Percentiles rank a stretch among this genome's conserved stretches.
phyloP scores from a whole-genome alignment of 225 moss, liverwort and hornwort genomes.

The Pseudisothecium myosuroides region DNA sequence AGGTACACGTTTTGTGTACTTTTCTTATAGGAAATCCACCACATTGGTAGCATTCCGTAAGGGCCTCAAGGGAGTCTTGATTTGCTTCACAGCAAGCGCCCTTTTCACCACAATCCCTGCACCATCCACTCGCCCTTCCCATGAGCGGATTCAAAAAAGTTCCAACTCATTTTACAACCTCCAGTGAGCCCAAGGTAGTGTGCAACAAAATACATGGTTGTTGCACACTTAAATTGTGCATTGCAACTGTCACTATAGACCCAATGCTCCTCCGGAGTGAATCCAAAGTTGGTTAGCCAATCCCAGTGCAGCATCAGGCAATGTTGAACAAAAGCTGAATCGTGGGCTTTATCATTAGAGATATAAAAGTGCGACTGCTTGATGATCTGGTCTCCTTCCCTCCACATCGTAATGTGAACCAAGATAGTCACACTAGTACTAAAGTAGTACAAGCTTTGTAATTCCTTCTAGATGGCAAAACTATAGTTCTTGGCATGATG shows the following conservation, averaged over 20 bases:
- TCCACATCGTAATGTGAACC: background rate
- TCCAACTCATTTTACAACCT: background rate
- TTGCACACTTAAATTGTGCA: background rate
- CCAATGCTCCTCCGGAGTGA: background rate
- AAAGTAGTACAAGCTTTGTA: too few species aligned
- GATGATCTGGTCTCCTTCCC: background rate
- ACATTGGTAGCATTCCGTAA: background rate
- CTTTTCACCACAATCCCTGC: background rate
- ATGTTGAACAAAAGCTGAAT: background rate
- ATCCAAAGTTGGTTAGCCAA: background rate
- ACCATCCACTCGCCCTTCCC: background rate
- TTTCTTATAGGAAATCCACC: background rate
- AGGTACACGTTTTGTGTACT: background rate
- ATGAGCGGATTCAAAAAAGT: background rate
- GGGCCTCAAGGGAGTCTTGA: background rate
- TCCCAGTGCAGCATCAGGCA: background rate
- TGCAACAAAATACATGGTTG: background rate
- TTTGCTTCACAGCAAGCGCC: background rate
- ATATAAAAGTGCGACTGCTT: background rate
- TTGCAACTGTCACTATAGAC: background rate
- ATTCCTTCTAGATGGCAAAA: too few species aligned
- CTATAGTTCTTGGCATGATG: too few species aligned
- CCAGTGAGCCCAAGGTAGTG: accelerated
- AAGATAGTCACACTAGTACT: background rate
- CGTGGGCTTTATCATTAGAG: accelerated